Base-by-base conservation (phyloP, 352 stramenopile genomes). In the Phytopythium vexans region DNA sequence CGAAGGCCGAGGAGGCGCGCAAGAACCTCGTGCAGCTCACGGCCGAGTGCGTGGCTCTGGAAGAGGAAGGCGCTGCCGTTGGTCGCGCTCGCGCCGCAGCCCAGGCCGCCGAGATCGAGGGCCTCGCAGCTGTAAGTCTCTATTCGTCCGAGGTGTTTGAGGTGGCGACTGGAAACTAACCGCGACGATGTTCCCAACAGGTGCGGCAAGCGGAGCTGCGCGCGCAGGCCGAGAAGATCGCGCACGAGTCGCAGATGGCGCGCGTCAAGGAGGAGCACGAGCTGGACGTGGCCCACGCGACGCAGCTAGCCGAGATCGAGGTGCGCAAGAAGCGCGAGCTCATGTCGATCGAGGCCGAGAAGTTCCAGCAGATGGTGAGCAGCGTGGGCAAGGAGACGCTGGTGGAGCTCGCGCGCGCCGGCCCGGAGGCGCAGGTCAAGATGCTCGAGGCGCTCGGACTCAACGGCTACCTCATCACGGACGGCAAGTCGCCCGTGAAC, bases 401-500 rank as follows among this genome's bases (percentile, higher is more conserved):
- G 39, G 77, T 90, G 21, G 77, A 84, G 49, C 66, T 92, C 31
- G 82, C 82, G 35, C 77, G 79, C 27, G 82, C 79, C 0, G 82
- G 82, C 0, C 82, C 82, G 0, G 82, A 92, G 44, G 76, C 66
- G n/a, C 82, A 92, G 52, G 82, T 87, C 14, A 86, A 88, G 64
- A 82, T 92, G 75, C 67, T 92, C 37, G 68, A 84, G 42, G 76
- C 79, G 33, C 62, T 92, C 14, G 82, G 82, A 1, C 72, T 92
- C n/a, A 77, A 82, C n/a, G 80, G 82, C 39, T 90, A 90, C 60
- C 67, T 92, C 49, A 89, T 92, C 62, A 92, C 82, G 33, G 82
- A 92, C 57, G 82, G 82, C 55, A 92, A 90, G 67, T 88, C 73
- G 15, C 82, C 82, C 16, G 76, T 92, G 48, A 90, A 92, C 55